Conservation (phyloP, 1,284 basidiomycete genomes). For the Cerrena zonata region DNA sequence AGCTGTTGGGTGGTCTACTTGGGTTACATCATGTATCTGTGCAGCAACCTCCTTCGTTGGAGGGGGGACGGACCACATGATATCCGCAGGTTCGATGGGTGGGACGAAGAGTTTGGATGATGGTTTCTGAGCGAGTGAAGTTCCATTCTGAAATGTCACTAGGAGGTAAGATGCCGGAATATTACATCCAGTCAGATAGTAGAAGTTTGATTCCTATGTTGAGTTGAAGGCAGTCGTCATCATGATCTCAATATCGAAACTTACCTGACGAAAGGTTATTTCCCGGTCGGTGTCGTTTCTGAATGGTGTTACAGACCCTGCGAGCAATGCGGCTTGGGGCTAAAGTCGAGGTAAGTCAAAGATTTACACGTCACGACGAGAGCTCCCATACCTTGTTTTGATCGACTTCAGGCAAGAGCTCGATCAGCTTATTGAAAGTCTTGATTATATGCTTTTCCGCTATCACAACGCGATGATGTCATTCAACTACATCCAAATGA, state of each 20-base stretch:
- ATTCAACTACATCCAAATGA: background rate
- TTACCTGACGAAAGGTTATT: conserved; percentile 59
- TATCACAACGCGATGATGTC: conserved; percentile 15
- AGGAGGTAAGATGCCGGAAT: conserved; percentile 68
- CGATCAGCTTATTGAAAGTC: conserved; percentile 45
- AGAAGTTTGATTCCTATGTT: conserved; percentile 77
- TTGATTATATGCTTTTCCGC: conserved; percentile 45
- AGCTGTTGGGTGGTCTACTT: conserved; percentile 43
- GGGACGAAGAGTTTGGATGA: conserved; percentile 71
- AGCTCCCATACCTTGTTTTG: conserved; percentile 48
- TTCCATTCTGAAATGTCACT: conserved; percentile 49
- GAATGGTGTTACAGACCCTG: conserved; percentile 55
- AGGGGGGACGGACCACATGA: conserved; percentile 85
- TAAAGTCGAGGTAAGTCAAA: conserved; percentile 18
- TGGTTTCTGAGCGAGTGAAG: conserved; percentile 40
- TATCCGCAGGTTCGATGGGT: conserved; percentile 60
- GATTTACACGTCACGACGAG: background rate
- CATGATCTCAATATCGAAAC: conserved; percentile 3
- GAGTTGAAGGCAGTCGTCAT: background rate
- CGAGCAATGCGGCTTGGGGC: conserved; percentile 60
- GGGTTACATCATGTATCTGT: conserved; percentile 52
- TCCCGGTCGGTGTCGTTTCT: conserved; percentile 88
- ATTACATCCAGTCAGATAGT: conserved; percentile 76
- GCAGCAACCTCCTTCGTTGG: conserved; percentile 59
- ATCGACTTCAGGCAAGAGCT: conserved; percentile 42